Evolutionary conservation across 352 stramenopile species (phyloP).

Genomic region (Blastocystis sp.): DNA sequence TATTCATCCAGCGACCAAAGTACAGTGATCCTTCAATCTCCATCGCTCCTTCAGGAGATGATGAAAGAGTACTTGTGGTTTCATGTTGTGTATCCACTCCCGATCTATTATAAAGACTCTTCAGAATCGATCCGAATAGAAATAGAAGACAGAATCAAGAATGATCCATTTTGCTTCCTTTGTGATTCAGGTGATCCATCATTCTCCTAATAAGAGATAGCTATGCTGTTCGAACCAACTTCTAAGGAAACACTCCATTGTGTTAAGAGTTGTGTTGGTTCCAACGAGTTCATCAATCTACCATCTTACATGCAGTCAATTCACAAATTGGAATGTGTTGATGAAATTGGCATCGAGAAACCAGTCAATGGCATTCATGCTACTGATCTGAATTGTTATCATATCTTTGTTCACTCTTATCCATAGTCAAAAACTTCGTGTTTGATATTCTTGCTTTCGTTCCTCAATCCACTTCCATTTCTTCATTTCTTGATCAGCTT

Average conservation of each 20-base stretch:
- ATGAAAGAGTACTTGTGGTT: background rate
- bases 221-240: too few relatives aligned
- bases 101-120: background rate
- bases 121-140: too few relatives aligned
- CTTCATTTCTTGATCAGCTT: background rate
- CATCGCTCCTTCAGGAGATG: background rate
- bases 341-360: background rate
- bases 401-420: background rate
- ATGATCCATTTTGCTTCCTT: background rate
- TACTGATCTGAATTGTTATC: background rate
- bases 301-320: background rate
- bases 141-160: background rate
- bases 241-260: too few relatives aligned
- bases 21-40: background rate
- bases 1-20: background rate
- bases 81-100: background rate
- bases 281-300: too few relatives aligned
- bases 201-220: too few relatives aligned
- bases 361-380: background rate
- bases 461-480: background rate
- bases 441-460: slow-evolving; percentile 28
- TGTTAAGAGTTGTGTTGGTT: too few relatives aligned
- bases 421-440: background rate
- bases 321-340: background rate
- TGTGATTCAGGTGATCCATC: background rate